These are phyloP conservation scores for Clavariopsis aquatica DNA, from an alignment of 495 filamentous ascomycete genomes.

Conservation along the genomic window DNA sequence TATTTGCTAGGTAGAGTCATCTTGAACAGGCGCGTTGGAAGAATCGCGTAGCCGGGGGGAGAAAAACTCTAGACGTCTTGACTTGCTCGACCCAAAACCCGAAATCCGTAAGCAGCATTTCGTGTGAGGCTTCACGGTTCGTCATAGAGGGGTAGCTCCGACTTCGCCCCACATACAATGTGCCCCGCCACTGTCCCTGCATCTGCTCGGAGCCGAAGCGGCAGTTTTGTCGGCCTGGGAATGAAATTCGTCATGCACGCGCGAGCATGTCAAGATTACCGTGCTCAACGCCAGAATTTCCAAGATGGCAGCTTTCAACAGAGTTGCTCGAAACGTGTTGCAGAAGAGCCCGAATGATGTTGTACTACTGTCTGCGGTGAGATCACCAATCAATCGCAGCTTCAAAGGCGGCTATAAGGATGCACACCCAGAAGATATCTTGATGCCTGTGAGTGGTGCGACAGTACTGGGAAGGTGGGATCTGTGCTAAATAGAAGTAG, in stretches of 20 bases:
- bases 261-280: conserved; percentile 5
- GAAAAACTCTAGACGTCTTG: background rate
- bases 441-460: conserved; percentile 29
- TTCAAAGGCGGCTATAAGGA: conserved; percentile 40
- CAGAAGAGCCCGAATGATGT: conserved; percentile 38
- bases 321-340: conserved; percentile 27
- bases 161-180: conserved; percentile 29
- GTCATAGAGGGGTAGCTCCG: conserved; percentile 37
- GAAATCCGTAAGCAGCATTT: background rate
- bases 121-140: conserved; percentile 9
- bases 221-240: conserved; percentile 21
- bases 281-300: background rate
- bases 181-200: conserved; percentile 31
- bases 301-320: conserved; percentile 35
- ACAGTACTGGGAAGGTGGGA: background rate
- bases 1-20: conserved; percentile 35
- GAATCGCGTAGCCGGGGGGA: background rate
- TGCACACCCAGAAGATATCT: conserved; percentile 33
- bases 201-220: conserved; percentile 13
- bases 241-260: background rate
- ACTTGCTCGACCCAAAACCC: conserved; percentile 5
- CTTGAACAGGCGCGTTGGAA: conserved; percentile 3
- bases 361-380: conserved; percentile 36
- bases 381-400: conserved; percentile 35
- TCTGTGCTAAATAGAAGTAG: conserved; percentile 14